Conservation (phyloP, 495 filamentous ascomycete species). For the Podospora didyma region DNA sequence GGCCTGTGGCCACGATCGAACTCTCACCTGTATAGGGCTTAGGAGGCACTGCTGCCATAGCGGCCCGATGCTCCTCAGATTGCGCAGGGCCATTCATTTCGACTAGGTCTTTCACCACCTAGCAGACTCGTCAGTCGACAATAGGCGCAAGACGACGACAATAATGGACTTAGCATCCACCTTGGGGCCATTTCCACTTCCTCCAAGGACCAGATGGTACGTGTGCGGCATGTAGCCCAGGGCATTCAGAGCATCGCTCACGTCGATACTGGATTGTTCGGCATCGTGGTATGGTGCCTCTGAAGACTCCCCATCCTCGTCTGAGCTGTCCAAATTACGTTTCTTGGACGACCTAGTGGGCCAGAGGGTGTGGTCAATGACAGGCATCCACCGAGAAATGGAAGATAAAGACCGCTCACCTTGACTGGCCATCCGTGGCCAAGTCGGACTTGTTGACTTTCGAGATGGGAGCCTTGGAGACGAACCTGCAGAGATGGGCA, state of each 20-base stretch:
- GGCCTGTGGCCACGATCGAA: background rate
- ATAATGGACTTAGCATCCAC: conserved; percentile 6
- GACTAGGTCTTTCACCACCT: conserved; percentile 11
- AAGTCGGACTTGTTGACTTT: conserved; percentile 16
- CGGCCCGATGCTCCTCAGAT: conserved; percentile 25
- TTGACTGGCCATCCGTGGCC: conserved; percentile 11
- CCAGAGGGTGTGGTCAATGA: background rate
- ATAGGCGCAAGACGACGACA: background rate
- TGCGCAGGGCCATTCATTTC: conserved; percentile 16
- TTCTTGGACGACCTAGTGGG: conserved; percentile 16
- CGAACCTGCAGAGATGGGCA: conserved; percentile 36
- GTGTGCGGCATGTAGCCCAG: conserved; percentile 30
- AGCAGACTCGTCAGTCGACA: background rate
- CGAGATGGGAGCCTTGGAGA: conserved; percentile 14
- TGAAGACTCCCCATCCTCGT: conserved; percentile 8
- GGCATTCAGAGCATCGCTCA: conserved; percentile 25
- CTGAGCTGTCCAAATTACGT: conserved; percentile 13
- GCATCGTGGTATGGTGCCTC: conserved; percentile 11
- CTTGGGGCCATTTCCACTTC: conserved; percentile 20
- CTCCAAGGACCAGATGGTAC: conserved; percentile 25
- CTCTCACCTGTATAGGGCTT: conserved; percentile 29
- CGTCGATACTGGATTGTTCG: conserved; percentile 16
- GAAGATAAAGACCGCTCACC: background rate
- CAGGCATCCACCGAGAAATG: too few species aligned
- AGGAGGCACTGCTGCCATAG: conserved; percentile 17